Evolutionary conservation across 2,329 filamentous ascomycete genomes (phyloP).

Genomic region (Periconia digitata): DNA sequence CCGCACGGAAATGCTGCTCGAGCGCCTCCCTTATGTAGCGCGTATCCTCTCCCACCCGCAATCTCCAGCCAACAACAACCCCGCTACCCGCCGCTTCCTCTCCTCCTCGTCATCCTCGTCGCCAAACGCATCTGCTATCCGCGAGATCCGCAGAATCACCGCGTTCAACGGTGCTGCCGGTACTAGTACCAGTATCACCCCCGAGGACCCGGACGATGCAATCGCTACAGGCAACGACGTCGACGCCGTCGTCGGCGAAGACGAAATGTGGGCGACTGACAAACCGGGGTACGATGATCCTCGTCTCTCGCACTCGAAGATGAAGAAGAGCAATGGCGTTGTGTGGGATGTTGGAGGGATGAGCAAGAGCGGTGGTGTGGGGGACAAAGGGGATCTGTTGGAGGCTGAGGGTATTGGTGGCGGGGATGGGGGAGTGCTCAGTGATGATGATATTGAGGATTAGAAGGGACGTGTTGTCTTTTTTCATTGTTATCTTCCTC

Average conservation of each 20-base stretch:
- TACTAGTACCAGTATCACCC: constrained; percentile 16
- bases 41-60: constrained; percentile 55
- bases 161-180: constrained; percentile 54
- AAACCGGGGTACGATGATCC: constrained; percentile 33
- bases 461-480: background rate
- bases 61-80: constrained; percentile 18
- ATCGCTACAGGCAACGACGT: constrained; percentile 10
- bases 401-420: constrained; percentile 20
- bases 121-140: constrained; percentile 44
- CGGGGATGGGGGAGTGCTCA: constrained; percentile 40
- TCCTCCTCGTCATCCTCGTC: background rate
- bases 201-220: constrained; percentile 40
- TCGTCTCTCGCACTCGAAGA: too few relatives aligned
- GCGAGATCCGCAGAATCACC: constrained; percentile 68
- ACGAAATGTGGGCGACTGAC: constrained; percentile 49
- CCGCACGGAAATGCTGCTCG: constrained; percentile 74
- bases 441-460: constrained; percentile 53
- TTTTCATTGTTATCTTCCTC: too few relatives aligned
- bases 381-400: constrained; percentile 12
- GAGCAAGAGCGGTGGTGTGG: constrained; percentile 21
- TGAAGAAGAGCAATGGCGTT: too few relatives aligned
- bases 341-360: too few relatives aligned
- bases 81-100: background rate
- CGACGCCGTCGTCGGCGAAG: constrained; percentile 5
- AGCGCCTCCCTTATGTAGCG: constrained; percentile 83